Base-by-base conservation (phyloP, 306 rosid species). In the Cucurbita moschata region DNA sequence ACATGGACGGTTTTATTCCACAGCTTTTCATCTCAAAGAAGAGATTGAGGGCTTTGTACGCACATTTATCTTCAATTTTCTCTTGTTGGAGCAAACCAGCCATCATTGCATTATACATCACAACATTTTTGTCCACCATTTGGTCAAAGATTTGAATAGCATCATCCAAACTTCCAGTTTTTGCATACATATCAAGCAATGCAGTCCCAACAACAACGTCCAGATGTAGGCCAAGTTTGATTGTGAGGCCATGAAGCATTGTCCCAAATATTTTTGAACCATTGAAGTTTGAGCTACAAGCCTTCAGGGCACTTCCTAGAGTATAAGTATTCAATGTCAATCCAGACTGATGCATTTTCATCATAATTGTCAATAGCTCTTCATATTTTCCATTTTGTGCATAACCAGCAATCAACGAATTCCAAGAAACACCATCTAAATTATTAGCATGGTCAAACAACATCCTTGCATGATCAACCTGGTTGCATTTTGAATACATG, bases 131-230 rank as follows among this genome's bases (percentile, higher is more conserved):
- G 65, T 59, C 11, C 52, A 76, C 13, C 61, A 76, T 55, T 13
- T 77, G 23, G 39, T 78, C 78, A 70, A 85, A 85, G 51, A 87
- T 73, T 66, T 56, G 76, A 73, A 79, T 52, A 0, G 89, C 88
- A 58, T 72, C 83, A 16, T 11, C 52, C 74, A 87, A 78, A 77
- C 75, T 66, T 12, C 74, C 86, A 0, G 72, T 78, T 76, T 87
- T 87, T n/a, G 86, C 88, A 83, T 83, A 85, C 89, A 85, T 85
- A 79, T 80, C 85, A 58, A 87, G 85, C 71, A 87, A 85, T 57
- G 86, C 83, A 44, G 89, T 85, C 50, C 79, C 83, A 54, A 83
- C 82, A 52, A 87, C 85, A 62, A 83, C 75, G 64, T 83, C 80
- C 35, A 44, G 63, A 79, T 80, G 81, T 79, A 87, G 80, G 57